Percentiles rank a stretch among this genome's conserved stretches.
These are phyloP conservation scores for Pseudophaeomoniella oleicola DNA, from an alignment of 2,329 filamentous ascomycete genomes.

Conservation along the genomic window DNA sequence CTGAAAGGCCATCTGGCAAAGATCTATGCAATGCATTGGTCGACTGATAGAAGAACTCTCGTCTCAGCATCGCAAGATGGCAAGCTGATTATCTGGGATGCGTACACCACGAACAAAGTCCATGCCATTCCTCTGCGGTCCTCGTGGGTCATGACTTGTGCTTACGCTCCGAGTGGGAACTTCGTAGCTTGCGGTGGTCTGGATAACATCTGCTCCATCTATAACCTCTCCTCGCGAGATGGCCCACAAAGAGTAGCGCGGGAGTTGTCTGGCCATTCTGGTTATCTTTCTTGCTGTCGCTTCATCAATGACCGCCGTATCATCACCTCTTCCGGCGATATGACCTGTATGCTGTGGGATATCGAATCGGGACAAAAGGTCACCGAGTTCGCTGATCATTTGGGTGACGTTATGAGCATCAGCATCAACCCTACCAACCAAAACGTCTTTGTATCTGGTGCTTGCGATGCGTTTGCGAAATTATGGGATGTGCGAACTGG, in stretches of 20 bases:
- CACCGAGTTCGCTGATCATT: constrained; percentile 93
- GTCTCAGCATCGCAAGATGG: constrained; percentile 97
- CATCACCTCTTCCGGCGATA: constrained; percentile 93
- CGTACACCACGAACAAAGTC: constrained; percentile 98
- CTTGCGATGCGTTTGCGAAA: constrained; percentile 96
- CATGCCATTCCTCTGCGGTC: constrained; percentile 94
- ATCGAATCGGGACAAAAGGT: constrained; percentile 96
- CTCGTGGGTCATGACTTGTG: constrained; percentile 99
- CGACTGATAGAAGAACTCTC: constrained; percentile 89
- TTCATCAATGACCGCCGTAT: constrained; percentile 98
- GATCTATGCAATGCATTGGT: constrained; percentile 99
- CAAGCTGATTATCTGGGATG: constrained; percentile 99
- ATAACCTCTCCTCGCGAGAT: constrained; percentile 93
- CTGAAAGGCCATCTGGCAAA: constrained; percentile 97
- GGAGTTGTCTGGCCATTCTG: constrained; percentile 90
- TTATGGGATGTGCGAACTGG: constrained; percentile 97
- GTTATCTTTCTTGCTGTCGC: constrained; percentile 93
- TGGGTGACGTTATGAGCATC: constrained; percentile 99
- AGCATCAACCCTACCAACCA: constrained; percentile 98
- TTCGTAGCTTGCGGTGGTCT: constrained; percentile 97
- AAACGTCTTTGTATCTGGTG: constrained; percentile 98
- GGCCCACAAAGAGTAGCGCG: constrained; percentile 93
- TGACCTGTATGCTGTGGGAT: constrained; percentile 99
- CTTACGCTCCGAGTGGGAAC: constrained; percentile 94
- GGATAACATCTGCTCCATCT: constrained; percentile 99